Conservation (phyloP, 768 basidiomycete species). For the Trametes gibbosa region DNA sequence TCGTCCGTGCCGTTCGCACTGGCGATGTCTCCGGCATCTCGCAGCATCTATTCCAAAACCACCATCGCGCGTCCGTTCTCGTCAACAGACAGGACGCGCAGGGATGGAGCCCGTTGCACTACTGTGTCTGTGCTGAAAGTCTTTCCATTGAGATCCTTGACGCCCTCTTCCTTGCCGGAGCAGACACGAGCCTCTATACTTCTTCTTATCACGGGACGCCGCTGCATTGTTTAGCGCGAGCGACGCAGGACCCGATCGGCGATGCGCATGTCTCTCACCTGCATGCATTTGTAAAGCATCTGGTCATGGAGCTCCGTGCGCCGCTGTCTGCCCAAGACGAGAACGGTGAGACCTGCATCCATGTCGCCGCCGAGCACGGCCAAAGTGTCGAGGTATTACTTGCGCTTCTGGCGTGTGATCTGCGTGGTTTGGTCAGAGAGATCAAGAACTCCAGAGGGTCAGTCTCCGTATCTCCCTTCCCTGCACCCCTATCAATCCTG, state of each 20-base stretch:
- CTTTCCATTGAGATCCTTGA: slow-evolving; percentile 67
- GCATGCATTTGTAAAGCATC: slow-evolving; percentile 61
- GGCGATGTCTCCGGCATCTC: slow-evolving; percentile 14
- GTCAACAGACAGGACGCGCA: slow-evolving; percentile 66
- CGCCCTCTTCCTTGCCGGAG: slow-evolving; percentile 71
- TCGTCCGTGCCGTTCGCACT: slow-evolving; percentile 12
- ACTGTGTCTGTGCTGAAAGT: slow-evolving; percentile 53
- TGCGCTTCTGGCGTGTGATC: slow-evolving; percentile 65
- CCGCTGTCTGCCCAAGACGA: slow-evolving; percentile 65
- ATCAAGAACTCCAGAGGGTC: slow-evolving; percentile 73
- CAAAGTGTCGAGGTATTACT: slow-evolving; percentile 59
- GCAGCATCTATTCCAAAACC: slow-evolving; percentile 35
- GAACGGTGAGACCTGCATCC: slow-evolving; percentile 74
- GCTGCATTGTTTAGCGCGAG: slow-evolving; percentile 62
- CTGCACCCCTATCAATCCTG: background rate
- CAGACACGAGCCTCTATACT: slow-evolving; percentile 71
- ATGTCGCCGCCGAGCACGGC: slow-evolving; percentile 76
- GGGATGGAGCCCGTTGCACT: slow-evolving; percentile 74
- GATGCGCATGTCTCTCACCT: slow-evolving; percentile 32
- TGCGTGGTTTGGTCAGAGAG: slow-evolving; percentile 50
- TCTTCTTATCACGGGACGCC: slow-evolving; percentile 53
- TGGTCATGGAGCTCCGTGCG: slow-evolving; percentile 66
- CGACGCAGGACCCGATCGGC: slow-evolving; percentile 24
- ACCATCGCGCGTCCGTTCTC: slow-evolving; percentile 29
- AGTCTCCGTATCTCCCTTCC: slow-evolving; percentile 20